These are phyloP conservation scores for Metschnikowia baotianmanensis DNA, from an alignment of 805 yeast species.

Conservation along the genomic window DNA sequence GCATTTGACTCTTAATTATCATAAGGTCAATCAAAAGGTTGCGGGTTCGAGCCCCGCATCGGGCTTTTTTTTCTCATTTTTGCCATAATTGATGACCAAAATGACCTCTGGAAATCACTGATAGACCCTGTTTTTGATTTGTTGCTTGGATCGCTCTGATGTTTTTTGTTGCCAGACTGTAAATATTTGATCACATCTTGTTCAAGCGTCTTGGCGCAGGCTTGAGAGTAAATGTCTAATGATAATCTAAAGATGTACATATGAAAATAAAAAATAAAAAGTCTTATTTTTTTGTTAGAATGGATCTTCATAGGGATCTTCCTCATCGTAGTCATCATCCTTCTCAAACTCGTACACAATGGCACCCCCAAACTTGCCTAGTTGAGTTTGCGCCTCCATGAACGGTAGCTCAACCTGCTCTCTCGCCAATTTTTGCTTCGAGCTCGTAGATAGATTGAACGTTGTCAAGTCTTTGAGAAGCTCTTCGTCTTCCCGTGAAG, in stretches of 20 bases:
- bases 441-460: conserved; percentile 75
- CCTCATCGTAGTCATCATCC: conserved; percentile 97
- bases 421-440: conserved; percentile 70
- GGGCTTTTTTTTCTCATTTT: conserved; percentile 15
- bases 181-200: no score
- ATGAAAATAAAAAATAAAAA: no score
- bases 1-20: conserved; percentile 23
- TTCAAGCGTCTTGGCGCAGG: not conserved
- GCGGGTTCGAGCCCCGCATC: conserved; percentile 28
- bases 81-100: not conserved
- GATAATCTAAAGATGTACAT: no score
- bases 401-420: conserved; percentile 91
- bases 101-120: not conserved
- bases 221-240: no score
- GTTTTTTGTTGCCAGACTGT: no score
- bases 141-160: no score
- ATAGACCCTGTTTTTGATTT: not conserved
- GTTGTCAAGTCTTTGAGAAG: conserved; percentile 77
- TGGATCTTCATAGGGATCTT: conserved; percentile 97
- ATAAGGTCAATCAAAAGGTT: conserved; percentile 26
- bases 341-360: conserved; percentile 93
- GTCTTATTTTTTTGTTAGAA: conserved; percentile 40
- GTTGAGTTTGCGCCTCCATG: conserved; percentile 77
- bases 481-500: conserved; percentile 45
- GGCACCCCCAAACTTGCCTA: conserved; percentile 73